These are phyloP conservation scores for Pyrus betulifolia DNA, from an alignment of 306 rosid species.

Conservation along the genomic window DNA sequence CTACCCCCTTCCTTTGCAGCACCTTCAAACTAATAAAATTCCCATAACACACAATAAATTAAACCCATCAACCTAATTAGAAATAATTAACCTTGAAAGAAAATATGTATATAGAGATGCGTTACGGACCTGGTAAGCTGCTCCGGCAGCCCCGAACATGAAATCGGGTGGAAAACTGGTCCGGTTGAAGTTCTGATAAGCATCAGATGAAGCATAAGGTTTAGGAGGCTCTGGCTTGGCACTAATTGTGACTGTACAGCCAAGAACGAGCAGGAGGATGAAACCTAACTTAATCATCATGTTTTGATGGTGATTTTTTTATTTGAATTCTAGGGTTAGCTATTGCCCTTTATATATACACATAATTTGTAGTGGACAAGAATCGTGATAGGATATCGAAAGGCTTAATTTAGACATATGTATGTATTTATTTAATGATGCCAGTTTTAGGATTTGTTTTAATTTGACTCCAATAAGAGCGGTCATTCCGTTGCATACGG, in stretches of 20 bases:
- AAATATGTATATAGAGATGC: not conserved
- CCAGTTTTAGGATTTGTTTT: not conserved
- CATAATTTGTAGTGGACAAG: not conserved
- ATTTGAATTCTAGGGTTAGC: not conserved
- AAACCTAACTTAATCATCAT: not conserved
- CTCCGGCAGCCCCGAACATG: not conserved
- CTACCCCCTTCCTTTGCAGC: constrained; percentile 37
- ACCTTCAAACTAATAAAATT: constrained; percentile 34
- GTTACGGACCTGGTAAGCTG: not conserved
- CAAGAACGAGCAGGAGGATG: not conserved
- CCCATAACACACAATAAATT: not conserved
- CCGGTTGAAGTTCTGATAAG: not conserved
- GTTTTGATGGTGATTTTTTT: not conserved
- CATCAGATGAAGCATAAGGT: not conserved
- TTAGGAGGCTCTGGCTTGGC: not conserved
- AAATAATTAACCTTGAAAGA: not conserved
- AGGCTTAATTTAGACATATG: not conserved
- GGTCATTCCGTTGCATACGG: too few species aligned
- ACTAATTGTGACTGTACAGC: not conserved
- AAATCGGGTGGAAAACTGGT: not conserved
- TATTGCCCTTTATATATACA: not conserved
- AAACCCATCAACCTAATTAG: not conserved
- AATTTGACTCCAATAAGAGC: not conserved
- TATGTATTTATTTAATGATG: too few species aligned
- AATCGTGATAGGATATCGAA: not conserved